Evolutionary conservation across 345 rosid genomes (phyloP).

Genomic region (Rhodamnia argentea): DNA sequence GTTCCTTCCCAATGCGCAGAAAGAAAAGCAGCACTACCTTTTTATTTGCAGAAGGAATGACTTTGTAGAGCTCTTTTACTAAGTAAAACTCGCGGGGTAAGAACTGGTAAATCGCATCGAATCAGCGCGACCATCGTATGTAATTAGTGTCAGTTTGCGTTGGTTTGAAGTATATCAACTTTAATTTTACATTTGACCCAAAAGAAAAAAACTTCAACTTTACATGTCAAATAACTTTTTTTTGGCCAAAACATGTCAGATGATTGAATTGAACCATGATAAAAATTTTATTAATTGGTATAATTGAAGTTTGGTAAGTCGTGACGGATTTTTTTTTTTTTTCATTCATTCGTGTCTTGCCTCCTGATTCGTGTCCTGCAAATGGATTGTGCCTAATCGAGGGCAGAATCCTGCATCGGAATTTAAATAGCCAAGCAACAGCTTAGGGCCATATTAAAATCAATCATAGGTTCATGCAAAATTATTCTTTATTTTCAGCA

Average conservation of each 20-base stretch:
- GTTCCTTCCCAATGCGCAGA: not conserved
- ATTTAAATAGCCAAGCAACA: not conserved
- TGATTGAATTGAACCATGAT: not conserved
- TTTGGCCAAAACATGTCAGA: not conserved
- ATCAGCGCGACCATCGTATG: not conserved
- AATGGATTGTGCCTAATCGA: not conserved
- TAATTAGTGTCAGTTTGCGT: not conserved
- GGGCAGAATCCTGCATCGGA: not conserved
- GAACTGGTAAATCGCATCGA: not conserved
- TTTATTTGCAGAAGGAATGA: not conserved
- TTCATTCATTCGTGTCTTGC: not conserved
- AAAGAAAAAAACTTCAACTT: no score
- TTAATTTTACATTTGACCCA: no score
- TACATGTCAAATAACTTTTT: not conserved
- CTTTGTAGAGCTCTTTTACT: not conserved
- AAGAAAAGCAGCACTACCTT: fast-evolving
- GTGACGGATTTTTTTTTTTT: not conserved
- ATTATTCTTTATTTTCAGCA: not conserved
- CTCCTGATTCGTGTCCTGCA: not conserved
- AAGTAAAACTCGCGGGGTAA: not conserved
- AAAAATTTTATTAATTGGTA: not conserved
- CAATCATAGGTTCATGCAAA: not conserved
- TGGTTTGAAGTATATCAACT: not conserved
- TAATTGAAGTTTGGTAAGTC: not conserved
- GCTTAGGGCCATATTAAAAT: not conserved